Conservation (phyloP, 495 filamentous ascomycete genomes). For the Choiromyces venosus region DNA sequence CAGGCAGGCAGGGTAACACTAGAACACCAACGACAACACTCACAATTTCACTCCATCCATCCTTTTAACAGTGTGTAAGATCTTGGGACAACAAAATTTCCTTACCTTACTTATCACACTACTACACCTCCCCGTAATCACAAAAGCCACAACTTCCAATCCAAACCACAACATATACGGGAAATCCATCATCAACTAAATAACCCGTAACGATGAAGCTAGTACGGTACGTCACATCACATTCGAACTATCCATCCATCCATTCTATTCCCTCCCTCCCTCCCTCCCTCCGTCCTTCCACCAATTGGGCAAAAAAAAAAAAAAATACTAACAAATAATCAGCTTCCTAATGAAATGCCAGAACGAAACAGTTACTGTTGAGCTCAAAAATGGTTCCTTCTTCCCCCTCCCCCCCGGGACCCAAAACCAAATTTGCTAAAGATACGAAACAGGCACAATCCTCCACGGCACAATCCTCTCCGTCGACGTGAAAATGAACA, state of each 20-base stretch:
- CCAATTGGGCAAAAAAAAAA: constrained; percentile 32
- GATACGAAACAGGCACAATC: constrained; percentile 91
- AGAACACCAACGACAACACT: no score
- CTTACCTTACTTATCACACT: no score
- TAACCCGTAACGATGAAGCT: constrained; percentile 50
- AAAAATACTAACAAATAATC: constrained; percentile 35
- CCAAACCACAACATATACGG: no score
- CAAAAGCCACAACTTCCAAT: background rate
- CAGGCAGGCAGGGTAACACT: no score
- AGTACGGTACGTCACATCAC: constrained; percentile 78
- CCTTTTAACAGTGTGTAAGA: no score
- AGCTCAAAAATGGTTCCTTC: constrained; percentile 84
- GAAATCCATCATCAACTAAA: background rate
- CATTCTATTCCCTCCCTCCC: constrained; percentile 41
- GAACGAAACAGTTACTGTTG: constrained; percentile 95
- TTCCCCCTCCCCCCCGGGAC: constrained; percentile 4
- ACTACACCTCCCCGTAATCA: no score
- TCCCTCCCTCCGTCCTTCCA: constrained; percentile 43
- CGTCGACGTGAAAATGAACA: constrained; percentile 97
- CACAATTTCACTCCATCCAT: no score
- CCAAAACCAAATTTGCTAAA: constrained; percentile 3
- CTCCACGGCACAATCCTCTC: constrained; percentile 92
- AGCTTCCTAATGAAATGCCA: constrained; percentile 98
- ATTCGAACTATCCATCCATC: no score
- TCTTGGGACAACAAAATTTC: no score